A percentile compares a stretch with the other conserved stretches of the same genome.
These are phyloP conservation scores for Podaxis sp. DNA, from an alignment of 768 basidiomycete species.

Conservation along the genomic window DNA sequence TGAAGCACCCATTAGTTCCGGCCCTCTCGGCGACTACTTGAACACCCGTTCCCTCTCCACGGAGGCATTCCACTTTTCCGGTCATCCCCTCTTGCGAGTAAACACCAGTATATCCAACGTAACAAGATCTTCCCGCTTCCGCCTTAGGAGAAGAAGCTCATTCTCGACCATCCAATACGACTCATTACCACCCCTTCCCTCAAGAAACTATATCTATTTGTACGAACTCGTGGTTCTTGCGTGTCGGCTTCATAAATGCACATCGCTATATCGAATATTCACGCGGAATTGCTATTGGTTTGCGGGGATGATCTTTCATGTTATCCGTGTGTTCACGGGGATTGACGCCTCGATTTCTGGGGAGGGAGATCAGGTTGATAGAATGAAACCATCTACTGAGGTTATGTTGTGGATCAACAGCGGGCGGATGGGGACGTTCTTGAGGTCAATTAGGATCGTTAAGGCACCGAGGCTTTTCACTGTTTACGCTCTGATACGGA, in stretches of 20 bases:
- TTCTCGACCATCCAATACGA: constrained; percentile 2
- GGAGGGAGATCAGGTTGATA: not conserved
- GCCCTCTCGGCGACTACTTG: not conserved
- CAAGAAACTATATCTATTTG: not conserved
- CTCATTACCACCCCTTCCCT: not conserved
- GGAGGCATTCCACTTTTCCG: not conserved
- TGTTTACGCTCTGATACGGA: not conserved
- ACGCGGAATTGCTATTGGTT: constrained; percentile 12
- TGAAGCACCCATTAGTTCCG: not conserved
- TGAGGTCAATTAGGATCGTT: not conserved
- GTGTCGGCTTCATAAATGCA: not conserved
- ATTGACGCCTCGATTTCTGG: not conserved
- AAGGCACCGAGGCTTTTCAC: not conserved
- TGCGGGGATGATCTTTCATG: not conserved
- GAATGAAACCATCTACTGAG: not conserved
- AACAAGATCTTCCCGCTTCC: not conserved
- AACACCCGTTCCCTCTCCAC: not conserved
- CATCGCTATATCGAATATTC: constrained; percentile 1
- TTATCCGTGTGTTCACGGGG: not conserved
- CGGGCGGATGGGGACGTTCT: not conserved
- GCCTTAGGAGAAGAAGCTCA: not conserved
- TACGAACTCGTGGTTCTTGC: not conserved
- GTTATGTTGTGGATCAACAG: constrained; percentile 1
- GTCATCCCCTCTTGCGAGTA: not conserved
- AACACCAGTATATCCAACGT: not conserved